Evolutionary conservation across 768 basidiomycete species (phyloP).

Genomic region (Paxillus ammoniavirescens): DNA sequence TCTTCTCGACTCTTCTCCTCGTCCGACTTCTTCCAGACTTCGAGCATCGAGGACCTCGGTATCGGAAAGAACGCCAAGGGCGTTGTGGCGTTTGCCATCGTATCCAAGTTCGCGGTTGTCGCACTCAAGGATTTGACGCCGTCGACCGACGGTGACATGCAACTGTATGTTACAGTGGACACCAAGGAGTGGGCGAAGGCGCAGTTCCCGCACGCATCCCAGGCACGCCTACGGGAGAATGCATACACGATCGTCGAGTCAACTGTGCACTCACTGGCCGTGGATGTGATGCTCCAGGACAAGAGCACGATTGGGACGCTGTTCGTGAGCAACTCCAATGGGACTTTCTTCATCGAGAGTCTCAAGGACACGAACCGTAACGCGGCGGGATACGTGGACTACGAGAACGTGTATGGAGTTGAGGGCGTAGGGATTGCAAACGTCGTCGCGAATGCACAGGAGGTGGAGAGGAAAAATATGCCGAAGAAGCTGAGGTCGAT

Average conservation of each 20-base stretch:
- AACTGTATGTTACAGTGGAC: constrained; percentile 85
- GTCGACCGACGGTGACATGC: constrained; percentile 64
- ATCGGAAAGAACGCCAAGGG: constrained; percentile 84
- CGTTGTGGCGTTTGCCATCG: constrained; percentile 90
- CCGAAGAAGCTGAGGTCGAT: constrained; percentile 72
- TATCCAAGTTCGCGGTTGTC: constrained; percentile 89
- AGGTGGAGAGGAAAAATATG: constrained; percentile 71
- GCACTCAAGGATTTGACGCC: constrained; percentile 72
- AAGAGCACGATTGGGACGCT: constrained; percentile 74
- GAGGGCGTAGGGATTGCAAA: constrained; percentile 94
- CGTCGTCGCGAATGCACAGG: constrained; percentile 77
- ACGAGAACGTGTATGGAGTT: constrained; percentile 81
- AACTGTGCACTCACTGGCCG: constrained; percentile 88
- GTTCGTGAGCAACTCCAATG: constrained; percentile 95
- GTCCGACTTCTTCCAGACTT: constrained; percentile 75
- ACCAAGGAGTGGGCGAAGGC: constrained; percentile 84
- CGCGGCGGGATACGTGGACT: constrained; percentile 86
- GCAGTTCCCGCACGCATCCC: constrained; percentile 88
- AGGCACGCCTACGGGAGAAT: constrained; percentile 78
- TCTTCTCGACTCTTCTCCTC: constrained; percentile 78
- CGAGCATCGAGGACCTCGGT: constrained; percentile 79
- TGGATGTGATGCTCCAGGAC: constrained; percentile 85
- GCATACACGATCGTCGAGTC: constrained; percentile 96
- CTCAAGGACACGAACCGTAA: constrained; percentile 93
- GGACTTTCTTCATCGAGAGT: constrained; percentile 91